phyloP scores from a whole-genome alignment of 768 basidiomycete genomes.

The Naganishia vaughanmartiniae region DNA sequence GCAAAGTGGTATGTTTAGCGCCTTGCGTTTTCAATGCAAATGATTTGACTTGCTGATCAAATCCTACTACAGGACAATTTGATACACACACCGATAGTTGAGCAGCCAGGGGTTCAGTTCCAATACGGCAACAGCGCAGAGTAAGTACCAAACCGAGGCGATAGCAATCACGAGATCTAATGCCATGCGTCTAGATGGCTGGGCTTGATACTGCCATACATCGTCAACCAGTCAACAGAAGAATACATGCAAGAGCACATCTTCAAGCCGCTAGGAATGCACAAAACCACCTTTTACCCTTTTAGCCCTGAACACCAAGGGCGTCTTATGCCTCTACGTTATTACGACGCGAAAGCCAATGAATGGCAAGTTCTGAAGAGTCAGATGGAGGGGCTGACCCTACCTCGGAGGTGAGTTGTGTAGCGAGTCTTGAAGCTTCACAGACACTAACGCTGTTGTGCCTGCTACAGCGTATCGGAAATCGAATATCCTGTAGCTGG shows the following conservation, averaged over 20 bases:
- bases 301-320: conserved; percentile 31
- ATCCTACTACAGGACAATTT: conserved; percentile 38
- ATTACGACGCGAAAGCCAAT: conserved; percentile 9
- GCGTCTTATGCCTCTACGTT: conserved; percentile 37
- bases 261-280: conserved; percentile 38
- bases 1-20: conserved; percentile 36
- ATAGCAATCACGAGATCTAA: background rate
- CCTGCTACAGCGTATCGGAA: conserved; percentile 26
- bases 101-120: conserved; percentile 37
- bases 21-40: background rate
- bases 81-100: conserved; percentile 39
- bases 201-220: conserved; percentile 32
- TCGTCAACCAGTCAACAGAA: conserved; percentile 34
- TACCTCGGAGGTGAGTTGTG: conserved; percentile 38
- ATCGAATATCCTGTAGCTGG: conserved; percentile 48
- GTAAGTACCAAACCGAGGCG: conserved; percentile 8
- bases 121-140: conserved; percentile 46
- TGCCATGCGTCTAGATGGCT: conserved; percentile 32
- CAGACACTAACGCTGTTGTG: background rate
- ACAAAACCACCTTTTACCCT: conserved; percentile 40
- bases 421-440: too few relatives aligned
- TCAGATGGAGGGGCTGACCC: conserved; percentile 36
- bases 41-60: background rate
- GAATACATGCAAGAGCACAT: conserved; percentile 38
- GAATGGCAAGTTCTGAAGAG: conserved; percentile 35